Base-by-base conservation (phyloP, 2,329 filamentous ascomycete genomes). In the Pseudogymnoascus destructans region DNA sequence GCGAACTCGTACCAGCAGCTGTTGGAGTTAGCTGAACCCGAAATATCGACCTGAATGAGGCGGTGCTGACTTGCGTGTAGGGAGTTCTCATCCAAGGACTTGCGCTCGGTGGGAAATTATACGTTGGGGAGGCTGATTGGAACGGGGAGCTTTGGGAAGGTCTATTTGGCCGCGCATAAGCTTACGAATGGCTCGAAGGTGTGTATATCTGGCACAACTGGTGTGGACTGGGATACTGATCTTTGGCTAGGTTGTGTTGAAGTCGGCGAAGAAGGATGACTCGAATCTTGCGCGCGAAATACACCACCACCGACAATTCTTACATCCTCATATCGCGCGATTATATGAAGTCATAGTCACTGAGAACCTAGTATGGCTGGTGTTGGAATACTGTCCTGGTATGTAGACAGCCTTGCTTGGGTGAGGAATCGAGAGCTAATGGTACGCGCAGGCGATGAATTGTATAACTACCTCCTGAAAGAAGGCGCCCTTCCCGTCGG, bases 321-420 rank as follows among this genome's bases (percentile, higher is more conserved):
- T 95, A 63, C 93, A 98, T 69, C 93, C 93, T 19, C 93, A 98
- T 73, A 98, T 98, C 66, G 91, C 93, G 49, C 82, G 93, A 56
- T 77, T 98, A 19, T 97, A 98, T 76, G 93, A 98, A 75, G 92
- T 98, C 61, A 95, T 98, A 66, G 91, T 98, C 62, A 98, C 93
- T 1, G 93, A 98, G 73, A 84, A 77, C 55, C 73, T 97, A 71
- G 95, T 98, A 57, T 98, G 93, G 93, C 79, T 98, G 68, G 93
- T 95, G 27, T 75, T 98, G 67, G 93, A 98, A 74, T 98, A 95
- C 71, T 98, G 93, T 73, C 86, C 89, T 62, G 91, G 89, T 90
- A 80, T 57, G 74, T 60, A 17, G 40, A 61, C 56, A 25, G 59
- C 58, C 30, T 64, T 59, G 57, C 60, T 32, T 46, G 60, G 46